Percentiles rank a stretch among this genome's conserved stretches.
These are phyloP conservation scores for Aspergillus aculeatus DNA, from an alignment of 2,329 filamentous ascomycete species.

Conservation along the genomic window DNA sequence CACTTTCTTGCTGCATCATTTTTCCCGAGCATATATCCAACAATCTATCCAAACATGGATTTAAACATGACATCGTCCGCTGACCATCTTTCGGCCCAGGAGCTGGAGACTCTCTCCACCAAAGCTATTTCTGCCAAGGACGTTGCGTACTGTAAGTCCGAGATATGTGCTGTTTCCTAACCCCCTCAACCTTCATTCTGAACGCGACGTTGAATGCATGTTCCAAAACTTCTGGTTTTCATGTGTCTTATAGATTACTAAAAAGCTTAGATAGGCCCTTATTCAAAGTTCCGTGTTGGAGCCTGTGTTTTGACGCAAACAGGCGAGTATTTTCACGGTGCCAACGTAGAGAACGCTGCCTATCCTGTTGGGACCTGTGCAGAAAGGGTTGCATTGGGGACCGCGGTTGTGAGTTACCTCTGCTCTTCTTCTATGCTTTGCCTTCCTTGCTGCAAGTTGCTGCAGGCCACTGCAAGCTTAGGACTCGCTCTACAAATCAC, in stretches of 20 bases:
- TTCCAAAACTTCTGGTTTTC: not conserved
- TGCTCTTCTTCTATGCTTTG: not conserved
- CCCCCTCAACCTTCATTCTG: not conserved
- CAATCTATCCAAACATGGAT: not conserved
- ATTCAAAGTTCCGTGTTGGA: constrained; percentile 89
- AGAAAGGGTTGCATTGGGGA: constrained; percentile 83
- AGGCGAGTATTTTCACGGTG: constrained; percentile 65
- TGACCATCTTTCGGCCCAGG: constrained; percentile 53
- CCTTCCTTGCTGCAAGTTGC: not conserved
- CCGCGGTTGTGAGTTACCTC: constrained; percentile 60
- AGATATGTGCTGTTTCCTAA: not conserved
- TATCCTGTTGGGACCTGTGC: constrained; percentile 96
- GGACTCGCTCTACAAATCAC: not conserved
- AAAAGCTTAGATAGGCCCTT: constrained; percentile 58
- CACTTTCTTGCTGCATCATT: not conserved
- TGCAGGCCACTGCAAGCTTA: not conserved
- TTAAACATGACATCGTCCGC: constrained; percentile 23
- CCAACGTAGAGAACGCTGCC: constrained; percentile 88
- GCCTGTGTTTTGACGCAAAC: constrained; percentile 67
- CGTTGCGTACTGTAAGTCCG: constrained; percentile 71
- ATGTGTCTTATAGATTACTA: not conserved
- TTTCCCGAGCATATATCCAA: not conserved
- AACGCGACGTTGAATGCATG: not conserved
- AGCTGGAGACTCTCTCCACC: constrained; percentile 64
- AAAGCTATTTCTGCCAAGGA: constrained; percentile 70